Evolutionary conservation across 306 rosid species (phyloP).

Genomic region (Vigna mungo): DNA sequence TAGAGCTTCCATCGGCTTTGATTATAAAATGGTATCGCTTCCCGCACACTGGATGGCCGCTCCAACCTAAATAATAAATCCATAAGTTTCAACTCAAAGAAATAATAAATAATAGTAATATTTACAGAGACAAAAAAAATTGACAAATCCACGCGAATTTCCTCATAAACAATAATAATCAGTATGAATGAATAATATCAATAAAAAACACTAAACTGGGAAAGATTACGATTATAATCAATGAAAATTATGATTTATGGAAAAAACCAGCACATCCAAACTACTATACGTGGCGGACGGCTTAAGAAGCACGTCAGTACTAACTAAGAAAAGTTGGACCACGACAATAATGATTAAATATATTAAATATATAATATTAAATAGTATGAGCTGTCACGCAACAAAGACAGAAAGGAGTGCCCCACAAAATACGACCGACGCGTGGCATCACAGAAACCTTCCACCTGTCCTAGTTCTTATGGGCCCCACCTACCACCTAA

Average conservation of each 20-base stretch:
- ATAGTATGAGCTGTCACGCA: slow-evolving; percentile 40
- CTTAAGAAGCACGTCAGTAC: slow-evolving; percentile 9
- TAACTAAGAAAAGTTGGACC: slow-evolving; percentile 34
- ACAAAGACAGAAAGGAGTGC: slow-evolving; percentile 6
- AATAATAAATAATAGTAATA: slow-evolving; percentile 5
- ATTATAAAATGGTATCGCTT: slow-evolving; percentile 95
- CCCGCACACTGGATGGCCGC: slow-evolving; percentile 91
- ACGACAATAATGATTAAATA: slow-evolving; percentile 23
- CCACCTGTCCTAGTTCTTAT: background rate
- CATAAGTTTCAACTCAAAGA: background rate
- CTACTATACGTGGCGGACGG: slow-evolving; percentile 3
- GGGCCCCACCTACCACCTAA: slow-evolving; percentile 47
- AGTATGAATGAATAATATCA: background rate
- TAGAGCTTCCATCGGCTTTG: slow-evolving; percentile 89
- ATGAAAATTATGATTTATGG: background rate
- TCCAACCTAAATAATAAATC: slow-evolving; percentile 72
- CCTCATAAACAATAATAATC: background rate
- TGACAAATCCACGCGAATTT: background rate
- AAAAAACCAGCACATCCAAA: slow-evolving; percentile 14
- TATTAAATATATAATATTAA: background rate
- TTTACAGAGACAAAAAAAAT: no score
- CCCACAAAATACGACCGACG: background rate
- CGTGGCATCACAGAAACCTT: background rate
- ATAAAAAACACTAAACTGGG: background rate
- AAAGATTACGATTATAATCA: background rate